Conservation (phyloP, 2,329 filamentous ascomycete genomes). For the Chrysosporium keratinophilum region DNA sequence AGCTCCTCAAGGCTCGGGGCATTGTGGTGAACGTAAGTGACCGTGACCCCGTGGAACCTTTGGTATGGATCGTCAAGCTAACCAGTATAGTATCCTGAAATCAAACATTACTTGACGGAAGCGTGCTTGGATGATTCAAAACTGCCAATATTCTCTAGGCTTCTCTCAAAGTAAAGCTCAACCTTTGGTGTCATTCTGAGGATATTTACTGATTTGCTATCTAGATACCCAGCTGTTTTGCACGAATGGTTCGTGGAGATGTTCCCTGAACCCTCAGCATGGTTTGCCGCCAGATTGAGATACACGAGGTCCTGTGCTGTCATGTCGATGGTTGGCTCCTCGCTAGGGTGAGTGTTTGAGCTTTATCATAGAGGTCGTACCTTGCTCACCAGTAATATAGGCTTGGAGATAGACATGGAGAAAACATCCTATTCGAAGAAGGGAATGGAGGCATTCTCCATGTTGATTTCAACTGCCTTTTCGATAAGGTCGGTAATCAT, state of each 20-base stretch:
- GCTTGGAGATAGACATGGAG: slow-evolving; percentile 87
- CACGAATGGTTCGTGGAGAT: slow-evolving; percentile 93
- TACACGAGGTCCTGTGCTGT: slow-evolving; percentile 93
- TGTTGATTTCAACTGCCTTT: slow-evolving; percentile 98
- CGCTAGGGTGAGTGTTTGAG: slow-evolving; percentile 50
- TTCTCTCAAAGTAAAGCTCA: slow-evolving; percentile 39
- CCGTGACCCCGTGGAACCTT: neutral
- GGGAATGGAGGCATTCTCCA: slow-evolving; percentile 89
- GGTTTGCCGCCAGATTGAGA: slow-evolving; percentile 77
- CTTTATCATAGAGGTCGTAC: neutral
- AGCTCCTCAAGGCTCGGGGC: slow-evolving; percentile 64
- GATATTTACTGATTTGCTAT: neutral
- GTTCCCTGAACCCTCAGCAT: slow-evolving; percentile 83
- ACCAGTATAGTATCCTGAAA: slow-evolving; percentile 54
- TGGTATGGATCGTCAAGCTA: neutral
- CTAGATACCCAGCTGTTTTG: slow-evolving; percentile 67
- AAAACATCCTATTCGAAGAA: slow-evolving; percentile 93
- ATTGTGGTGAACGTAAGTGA: slow-evolving; percentile 43
- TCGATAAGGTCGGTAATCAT: slow-evolving; percentile 58
- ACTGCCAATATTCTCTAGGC: slow-evolving; percentile 57
- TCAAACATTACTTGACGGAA: slow-evolving; percentile 53
- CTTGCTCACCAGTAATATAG: slow-evolving; percentile 27
- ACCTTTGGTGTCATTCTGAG: neutral
- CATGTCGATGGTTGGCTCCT: slow-evolving; percentile 98
- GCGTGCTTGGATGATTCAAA: slow-evolving; percentile 54